Base-by-base conservation (phyloP, 2,329 filamentous ascomycete species). In the Lachnellula arida region DNA sequence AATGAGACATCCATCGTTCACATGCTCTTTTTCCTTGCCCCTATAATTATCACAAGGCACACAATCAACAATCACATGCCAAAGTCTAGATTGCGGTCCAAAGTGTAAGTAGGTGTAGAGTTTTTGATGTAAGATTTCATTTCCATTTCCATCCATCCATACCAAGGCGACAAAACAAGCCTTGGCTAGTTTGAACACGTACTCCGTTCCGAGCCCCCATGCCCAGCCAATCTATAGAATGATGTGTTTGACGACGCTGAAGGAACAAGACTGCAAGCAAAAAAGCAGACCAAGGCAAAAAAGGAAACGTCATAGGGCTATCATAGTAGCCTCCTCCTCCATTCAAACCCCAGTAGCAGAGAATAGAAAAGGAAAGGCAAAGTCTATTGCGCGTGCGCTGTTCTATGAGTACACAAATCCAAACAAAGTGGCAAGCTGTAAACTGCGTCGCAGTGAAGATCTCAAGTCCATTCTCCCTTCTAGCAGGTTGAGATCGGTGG, bases 311-410 rank as follows among this genome's bases (percentile, higher is more conserved):
- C 42, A 5, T 44, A 44, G 25, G 22, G 42, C 19, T 22, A 44
- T 44, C 19, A 43, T 43, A 43, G 5, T 23, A 19, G 19, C 4
- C 40, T 5, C 42, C 42, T 44, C 19, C 7, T 12, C 12, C 15
- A 42, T 19, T 22, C 17, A 25, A 44, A 12, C n/a, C 22, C 7
- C 15, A 22, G 19, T 7, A 46, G 47, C 48, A 40, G 32, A 51
- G 50, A 55, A 46, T 15, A 51, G 12, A 22, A 44, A 56, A 55
- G 3, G 8, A 32, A 57, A 49, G 39, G 22, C 48, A 56, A 63
- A 58, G 47, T 65, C 63, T 65, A 65, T 65, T 60, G 63, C 63
- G 46, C 52, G 59, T 56, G 49, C 58, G 55, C 58, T 61, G 51
- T 48, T 63, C 60, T 65, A 63, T 58, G 58, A 54, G 49, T 61